These are phyloP conservation scores for Leccinellum albellum DNA, from an alignment of 768 basidiomycete genomes.

Conservation along the genomic window DNA sequence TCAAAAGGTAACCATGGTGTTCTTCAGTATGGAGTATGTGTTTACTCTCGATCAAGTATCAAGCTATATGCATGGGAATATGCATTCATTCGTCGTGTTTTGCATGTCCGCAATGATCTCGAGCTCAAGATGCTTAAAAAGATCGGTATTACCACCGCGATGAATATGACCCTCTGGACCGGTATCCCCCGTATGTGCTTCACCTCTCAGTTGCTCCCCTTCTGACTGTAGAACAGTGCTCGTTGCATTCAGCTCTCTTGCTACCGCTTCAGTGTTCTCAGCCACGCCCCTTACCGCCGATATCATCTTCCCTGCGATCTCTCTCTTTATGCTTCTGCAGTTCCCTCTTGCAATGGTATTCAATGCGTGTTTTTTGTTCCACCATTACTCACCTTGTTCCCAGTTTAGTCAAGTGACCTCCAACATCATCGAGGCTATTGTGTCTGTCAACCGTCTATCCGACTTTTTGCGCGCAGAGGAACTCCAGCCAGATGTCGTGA, in stretches of 20 bases:
- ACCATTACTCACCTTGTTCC: background rate
- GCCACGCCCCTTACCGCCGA: constrained; percentile 77
- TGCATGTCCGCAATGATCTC: constrained; percentile 76
- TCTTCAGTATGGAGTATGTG: too few relatives aligned
- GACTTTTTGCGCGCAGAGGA: constrained; percentile 76
- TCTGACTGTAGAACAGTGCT: constrained; percentile 39
- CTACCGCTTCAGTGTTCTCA: constrained; percentile 61
- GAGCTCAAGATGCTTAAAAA: constrained; percentile 79
- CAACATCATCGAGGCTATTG: constrained; percentile 81
- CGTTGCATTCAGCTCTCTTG: constrained; percentile 82
- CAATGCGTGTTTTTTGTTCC: background rate
- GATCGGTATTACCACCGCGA: constrained; percentile 73
- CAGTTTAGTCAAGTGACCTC: constrained; percentile 71
- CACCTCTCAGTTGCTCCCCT: background rate
- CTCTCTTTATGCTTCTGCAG: constrained; percentile 81
- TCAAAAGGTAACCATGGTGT: constrained; percentile 56
- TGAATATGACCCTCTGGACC: constrained; percentile 61
- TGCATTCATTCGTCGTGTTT: constrained; percentile 76
- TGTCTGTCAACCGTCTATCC: constrained; percentile 76
- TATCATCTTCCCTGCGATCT: constrained; percentile 93
- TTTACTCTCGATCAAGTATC: constrained; percentile 49
- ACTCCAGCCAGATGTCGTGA: constrained; percentile 75
- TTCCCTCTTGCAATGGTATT: constrained; percentile 83
- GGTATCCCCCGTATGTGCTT: constrained; percentile 52
- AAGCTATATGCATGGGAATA: constrained; percentile 95